phyloP scores from a whole-genome alignment of 306 rosid species.

The Lotus japonicus region DNA sequence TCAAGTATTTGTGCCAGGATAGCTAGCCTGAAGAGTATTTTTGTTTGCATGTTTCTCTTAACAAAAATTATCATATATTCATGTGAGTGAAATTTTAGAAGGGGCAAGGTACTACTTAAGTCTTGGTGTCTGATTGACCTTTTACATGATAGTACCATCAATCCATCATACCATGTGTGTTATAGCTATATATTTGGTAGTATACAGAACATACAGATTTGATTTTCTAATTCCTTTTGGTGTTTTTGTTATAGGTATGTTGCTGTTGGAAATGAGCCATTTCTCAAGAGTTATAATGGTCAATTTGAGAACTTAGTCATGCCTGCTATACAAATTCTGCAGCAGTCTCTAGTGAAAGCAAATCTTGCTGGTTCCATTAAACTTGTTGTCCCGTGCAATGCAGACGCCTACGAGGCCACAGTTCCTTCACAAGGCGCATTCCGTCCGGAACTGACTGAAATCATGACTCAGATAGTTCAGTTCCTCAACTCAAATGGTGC shows the following conservation, averaged over 20 bases:
- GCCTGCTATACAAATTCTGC: slow-evolving; percentile 10
- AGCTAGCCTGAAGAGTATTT: no score
- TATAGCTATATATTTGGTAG: neutral
- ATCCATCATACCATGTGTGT: no score
- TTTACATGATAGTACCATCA: no score
- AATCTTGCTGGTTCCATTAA: slow-evolving; percentile 16
- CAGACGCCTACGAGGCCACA: slow-evolving; percentile 17
- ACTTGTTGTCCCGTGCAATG: slow-evolving; percentile 20
- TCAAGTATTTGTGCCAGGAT: no score
- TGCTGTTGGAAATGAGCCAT: slow-evolving; percentile 28
- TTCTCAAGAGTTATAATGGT: slow-evolving; percentile 11
- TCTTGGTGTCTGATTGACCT: neutral
- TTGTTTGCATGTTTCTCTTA: no score
- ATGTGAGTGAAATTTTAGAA: no score
- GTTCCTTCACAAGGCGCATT: slow-evolving; percentile 19
- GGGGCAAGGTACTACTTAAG: neutral
- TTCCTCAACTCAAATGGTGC: slow-evolving; percentile 21
- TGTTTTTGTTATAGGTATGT: slow-evolving; percentile 13
- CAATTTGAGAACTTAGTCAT: slow-evolving; percentile 13
- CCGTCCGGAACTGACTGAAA: slow-evolving; percentile 6
- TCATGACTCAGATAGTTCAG: slow-evolving; percentile 20
- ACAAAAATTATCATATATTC: no score
- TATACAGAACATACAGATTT: neutral
- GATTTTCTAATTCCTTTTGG: neutral
- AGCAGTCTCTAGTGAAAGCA: slow-evolving; percentile 18